Conservation (phyloP, 1,139 yeast genomes). For the Blastobotrys proliferans region DNA sequence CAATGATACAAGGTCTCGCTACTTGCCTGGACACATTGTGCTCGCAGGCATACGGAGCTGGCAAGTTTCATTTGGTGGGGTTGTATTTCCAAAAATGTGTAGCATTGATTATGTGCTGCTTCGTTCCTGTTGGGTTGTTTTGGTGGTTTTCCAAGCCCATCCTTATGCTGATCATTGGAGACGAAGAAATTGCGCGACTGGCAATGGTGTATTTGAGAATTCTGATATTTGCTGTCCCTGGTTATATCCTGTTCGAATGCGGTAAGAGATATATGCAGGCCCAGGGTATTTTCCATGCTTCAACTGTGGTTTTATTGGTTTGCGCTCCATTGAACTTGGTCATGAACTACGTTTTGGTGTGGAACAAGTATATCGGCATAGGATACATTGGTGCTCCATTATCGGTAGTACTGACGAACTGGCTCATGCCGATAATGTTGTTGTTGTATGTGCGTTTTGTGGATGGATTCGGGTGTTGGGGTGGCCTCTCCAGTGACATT, state of each 20-base stretch:
- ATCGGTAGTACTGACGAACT: slow-evolving; percentile 56
- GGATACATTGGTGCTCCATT: slow-evolving; percentile 66
- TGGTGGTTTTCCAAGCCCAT: slow-evolving; percentile 57
- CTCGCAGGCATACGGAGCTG: slow-evolving; percentile 54
- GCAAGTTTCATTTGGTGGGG: slow-evolving; percentile 49
- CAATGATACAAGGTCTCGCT: slow-evolving; percentile 79
- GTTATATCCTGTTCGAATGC: slow-evolving; percentile 74
- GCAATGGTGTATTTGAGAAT: slow-evolving; percentile 63
- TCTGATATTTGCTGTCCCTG: slow-evolving; percentile 72
- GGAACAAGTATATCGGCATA: slow-evolving; percentile 58
- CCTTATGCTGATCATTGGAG: slow-evolving; percentile 49
- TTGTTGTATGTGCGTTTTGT: slow-evolving; percentile 49
- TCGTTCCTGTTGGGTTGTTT: slow-evolving; percentile 45
- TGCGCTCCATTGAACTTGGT: slow-evolving; percentile 76
- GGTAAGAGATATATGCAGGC: slow-evolving; percentile 80
- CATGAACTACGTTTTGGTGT: slow-evolving; percentile 67
- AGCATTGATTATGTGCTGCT: slow-evolving; percentile 44
- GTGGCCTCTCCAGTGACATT: slow-evolving; percentile 50
- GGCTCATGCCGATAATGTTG: slow-evolving; percentile 55
- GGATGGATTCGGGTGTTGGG: slow-evolving; percentile 70
- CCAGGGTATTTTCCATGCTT: slow-evolving; percentile 88
- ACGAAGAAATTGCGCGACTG: slow-evolving; percentile 51
- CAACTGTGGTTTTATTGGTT: slow-evolving; percentile 66
- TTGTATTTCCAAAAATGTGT: slow-evolving; percentile 53
- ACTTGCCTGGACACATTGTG: slow-evolving; percentile 81